phyloP scores from a whole-genome alignment of 495 filamentous ascomycete species.

The Collariella sp. region DNA sequence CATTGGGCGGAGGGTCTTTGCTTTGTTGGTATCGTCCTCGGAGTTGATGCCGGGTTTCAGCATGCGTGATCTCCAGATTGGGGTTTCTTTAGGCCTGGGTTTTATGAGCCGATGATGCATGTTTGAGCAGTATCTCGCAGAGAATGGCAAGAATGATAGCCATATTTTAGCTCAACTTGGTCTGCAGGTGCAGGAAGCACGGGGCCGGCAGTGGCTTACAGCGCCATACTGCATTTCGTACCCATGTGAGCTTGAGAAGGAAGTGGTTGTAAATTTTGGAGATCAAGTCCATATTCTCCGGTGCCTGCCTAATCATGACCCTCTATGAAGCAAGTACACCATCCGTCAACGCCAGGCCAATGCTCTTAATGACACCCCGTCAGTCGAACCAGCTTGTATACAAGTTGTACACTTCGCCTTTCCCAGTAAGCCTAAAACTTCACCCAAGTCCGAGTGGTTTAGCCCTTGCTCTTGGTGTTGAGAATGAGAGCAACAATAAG shows the following conservation, averaged over 20 bases:
- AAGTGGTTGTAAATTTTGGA: background rate
- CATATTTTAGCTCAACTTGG: background rate
- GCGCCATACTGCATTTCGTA: too few species aligned
- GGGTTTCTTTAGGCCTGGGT: background rate
- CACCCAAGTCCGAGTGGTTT: conserved; percentile 8
- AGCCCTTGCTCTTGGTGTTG: conserved; percentile 48
- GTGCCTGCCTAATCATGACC: conserved; percentile 5
- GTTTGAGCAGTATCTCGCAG: background rate
- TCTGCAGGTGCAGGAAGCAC: background rate
- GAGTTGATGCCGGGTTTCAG: background rate
- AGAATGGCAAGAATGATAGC: background rate
- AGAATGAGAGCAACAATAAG: conserved; percentile 46
- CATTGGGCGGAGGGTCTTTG: conserved; percentile 11
- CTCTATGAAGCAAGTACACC: conserved; percentile 16
- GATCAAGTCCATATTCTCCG: conserved; percentile 7
- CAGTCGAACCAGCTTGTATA: conserved; percentile 10
- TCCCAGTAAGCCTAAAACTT: background rate
- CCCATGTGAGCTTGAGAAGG: background rate
- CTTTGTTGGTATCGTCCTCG: background rate
- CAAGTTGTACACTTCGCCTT: conserved; percentile 15
- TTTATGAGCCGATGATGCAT: background rate
- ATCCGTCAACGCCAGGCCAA: conserved; percentile 28
- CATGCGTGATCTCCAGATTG: conserved; percentile 2
- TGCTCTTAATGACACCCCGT: conserved; percentile 17
- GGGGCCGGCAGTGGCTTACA: background rate